These are phyloP conservation scores for Thielaviopsis punctulata DNA, from an alignment of 2,329 filamentous ascomycete species.

Conservation along the genomic window DNA sequence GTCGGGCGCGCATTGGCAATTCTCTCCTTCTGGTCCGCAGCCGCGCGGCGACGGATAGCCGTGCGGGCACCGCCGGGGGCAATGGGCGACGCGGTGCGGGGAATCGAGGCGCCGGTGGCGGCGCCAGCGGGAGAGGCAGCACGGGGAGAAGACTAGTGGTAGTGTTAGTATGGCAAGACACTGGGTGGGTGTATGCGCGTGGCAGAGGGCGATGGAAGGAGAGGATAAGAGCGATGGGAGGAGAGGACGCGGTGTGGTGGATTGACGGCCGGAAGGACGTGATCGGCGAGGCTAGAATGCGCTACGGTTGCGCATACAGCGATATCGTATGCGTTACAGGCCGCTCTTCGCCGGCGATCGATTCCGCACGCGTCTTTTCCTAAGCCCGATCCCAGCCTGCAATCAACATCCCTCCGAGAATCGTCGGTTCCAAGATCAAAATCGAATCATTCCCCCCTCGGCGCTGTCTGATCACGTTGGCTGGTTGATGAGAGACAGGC, in stretches of 20 bases:
- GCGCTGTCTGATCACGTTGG: too few relatives aligned
- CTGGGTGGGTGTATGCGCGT: not conserved
- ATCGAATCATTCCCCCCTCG: too few relatives aligned
- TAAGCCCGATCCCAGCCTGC: too few relatives aligned
- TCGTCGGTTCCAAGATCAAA: too few relatives aligned
- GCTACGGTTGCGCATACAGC: too few relatives aligned
- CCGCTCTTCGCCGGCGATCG: too few relatives aligned
- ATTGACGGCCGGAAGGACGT: not conserved
- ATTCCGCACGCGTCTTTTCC: too few relatives aligned
- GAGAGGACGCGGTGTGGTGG: not conserved
- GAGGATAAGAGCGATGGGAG: not conserved
- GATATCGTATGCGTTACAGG: too few relatives aligned
- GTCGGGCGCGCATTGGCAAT: conserved; percentile 82
- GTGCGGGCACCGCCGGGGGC: conserved; percentile 84
- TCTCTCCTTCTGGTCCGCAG: conserved; percentile 94
- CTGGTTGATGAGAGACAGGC: too few relatives aligned
- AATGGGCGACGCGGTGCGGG: conserved; percentile 69
- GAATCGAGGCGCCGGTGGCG: conserved; percentile 50
- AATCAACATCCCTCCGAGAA: too few relatives aligned
- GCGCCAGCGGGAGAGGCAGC: conserved; percentile 39
- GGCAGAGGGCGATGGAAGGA: not conserved
- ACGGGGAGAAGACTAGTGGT: conserved; percentile 37
- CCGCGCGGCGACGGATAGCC: conserved; percentile 84
- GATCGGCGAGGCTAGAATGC: not conserved
- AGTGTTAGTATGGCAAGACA: not conserved